Percentiles rank a stretch among this genome's conserved stretches.
Evolutionary conservation across 2,329 filamentous ascomycete genomes (phyloP).

Genomic region (Alternaria arborescens): DNA sequence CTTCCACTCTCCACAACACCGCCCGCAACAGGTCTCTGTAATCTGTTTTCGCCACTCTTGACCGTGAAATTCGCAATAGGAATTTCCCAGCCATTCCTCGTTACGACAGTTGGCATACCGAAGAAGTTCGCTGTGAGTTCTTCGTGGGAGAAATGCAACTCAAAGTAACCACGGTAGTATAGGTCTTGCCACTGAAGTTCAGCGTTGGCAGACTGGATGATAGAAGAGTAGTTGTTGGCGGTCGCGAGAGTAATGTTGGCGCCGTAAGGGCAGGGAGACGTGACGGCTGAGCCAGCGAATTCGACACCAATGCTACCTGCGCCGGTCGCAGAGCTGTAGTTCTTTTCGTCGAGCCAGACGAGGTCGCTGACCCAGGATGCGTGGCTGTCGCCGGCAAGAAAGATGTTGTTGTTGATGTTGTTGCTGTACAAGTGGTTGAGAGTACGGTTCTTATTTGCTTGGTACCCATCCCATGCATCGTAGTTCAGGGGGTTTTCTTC

Average conservation of each 20-base stretch:
- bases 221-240: conserved; percentile 56
- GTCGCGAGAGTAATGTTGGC: conserved; percentile 64
- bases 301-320: conserved; percentile 57
- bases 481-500: conserved; percentile 60
- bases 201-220: conserved; percentile 59
- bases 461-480: conserved; percentile 72
- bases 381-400: conserved; percentile 76
- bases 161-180: conserved; percentile 78
- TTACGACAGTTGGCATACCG: conserved; percentile 67
- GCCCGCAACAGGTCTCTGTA: conserved; percentile 61
- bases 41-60: conserved; percentile 65
- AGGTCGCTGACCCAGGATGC: conserved; percentile 65
- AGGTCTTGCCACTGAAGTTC: conserved; percentile 77
- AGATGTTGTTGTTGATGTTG: conserved; percentile 75
- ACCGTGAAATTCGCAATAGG: conserved; percentile 76
- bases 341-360: conserved; percentile 55
- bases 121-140: conserved; percentile 71
- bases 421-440: conserved; percentile 71
- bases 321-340: conserved; percentile 53
- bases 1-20: conserved; percentile 65
- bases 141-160: conserved; percentile 64
- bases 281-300: conserved; percentile 72
- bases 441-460: conserved; percentile 75
- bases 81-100: conserved; percentile 70
- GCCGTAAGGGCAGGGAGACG: conserved; percentile 66